Percentiles rank a stretch among this genome's conserved stretches.
phyloP scores from a whole-genome alignment of 164 flowering plant species.

The Stephania japonica region DNA sequence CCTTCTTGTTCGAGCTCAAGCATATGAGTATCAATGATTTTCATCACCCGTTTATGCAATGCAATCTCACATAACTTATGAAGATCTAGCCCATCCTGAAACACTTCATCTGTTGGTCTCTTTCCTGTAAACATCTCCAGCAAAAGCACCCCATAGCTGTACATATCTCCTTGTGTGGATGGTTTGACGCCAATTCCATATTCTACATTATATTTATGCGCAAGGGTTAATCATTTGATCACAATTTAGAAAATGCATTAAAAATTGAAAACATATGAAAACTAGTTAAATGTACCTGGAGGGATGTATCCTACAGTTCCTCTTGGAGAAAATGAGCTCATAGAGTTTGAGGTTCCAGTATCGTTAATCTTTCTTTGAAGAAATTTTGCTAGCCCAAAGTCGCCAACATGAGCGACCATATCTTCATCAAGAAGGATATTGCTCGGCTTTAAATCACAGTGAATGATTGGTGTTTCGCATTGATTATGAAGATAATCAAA shows the following conservation, averaged over 20 bases:
- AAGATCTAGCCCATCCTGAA: not conserved
- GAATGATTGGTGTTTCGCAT: too few relatives aligned
- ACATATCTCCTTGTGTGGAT: not conserved
- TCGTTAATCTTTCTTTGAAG: not conserved
- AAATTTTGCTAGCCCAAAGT: slow-evolving; percentile 10
- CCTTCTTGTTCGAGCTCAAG: too few relatives aligned
- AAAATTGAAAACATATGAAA: too few relatives aligned
- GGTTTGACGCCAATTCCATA: not conserved
- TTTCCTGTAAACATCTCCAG: too few relatives aligned
- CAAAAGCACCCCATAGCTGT: too few relatives aligned
- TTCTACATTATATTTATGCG: too few relatives aligned
- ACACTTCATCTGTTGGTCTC: not conserved
- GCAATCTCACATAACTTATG: not conserved
- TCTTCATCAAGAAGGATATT: too few relatives aligned
- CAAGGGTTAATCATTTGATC: not conserved
- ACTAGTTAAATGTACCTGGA: slow-evolving; percentile 6
- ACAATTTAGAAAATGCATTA: not conserved
- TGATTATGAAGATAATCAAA: too few relatives aligned
- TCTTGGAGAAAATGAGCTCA: not conserved
- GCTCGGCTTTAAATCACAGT: too few relatives aligned
- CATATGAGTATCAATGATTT: not conserved
- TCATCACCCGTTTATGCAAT: not conserved
- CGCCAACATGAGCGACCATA: too few relatives aligned
- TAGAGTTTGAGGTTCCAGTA: not conserved
- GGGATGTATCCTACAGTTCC: slow-evolving; percentile 11